phyloP scores from a whole-genome alignment of 768 basidiomycete species.

The Trametes elegans region DNA sequence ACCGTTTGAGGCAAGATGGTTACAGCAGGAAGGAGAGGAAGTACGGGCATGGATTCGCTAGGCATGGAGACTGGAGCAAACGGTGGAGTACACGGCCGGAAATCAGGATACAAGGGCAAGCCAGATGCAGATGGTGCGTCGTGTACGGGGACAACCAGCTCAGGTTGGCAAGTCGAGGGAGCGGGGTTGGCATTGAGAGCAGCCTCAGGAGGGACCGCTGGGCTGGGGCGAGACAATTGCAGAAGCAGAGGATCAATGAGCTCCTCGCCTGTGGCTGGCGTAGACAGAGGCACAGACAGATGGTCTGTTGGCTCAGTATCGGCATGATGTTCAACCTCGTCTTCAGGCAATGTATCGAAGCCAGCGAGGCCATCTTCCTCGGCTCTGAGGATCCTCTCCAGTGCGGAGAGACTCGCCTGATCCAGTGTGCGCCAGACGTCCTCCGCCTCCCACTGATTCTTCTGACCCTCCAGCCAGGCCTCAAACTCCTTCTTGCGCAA shows the following conservation, averaged over 20 bases:
- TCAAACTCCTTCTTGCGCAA: conserved; percentile 25
- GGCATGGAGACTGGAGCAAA: neutral
- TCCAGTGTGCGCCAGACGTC: conserved; percentile 33
- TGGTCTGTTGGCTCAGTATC: neutral
- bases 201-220: neutral
- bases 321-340: neutral
- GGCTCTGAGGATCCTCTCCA: conserved; percentile 37
- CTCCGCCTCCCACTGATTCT: conserved; percentile 28
- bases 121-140: neutral
- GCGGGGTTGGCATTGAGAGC: neutral
- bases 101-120: neutral
- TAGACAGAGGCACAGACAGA: no score
- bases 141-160: neutral
- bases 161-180: neutral
- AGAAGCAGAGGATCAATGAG: conserved; percentile 34
- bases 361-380: conserved; percentile 25
- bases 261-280: conserved; percentile 1
- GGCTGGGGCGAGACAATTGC: conserved; percentile 24
- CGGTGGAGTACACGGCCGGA: neutral
- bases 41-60: neutral
- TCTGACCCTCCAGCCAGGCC: conserved; percentile 25
- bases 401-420: conserved; percentile 29
- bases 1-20: neutral
- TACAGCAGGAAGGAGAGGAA: neutral
- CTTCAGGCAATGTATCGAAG: neutral